Percentiles rank a stretch among this genome's conserved stretches.
phyloP scores from a whole-genome alignment of 768 basidiomycete species.

The Lenzites betulinus region DNA sequence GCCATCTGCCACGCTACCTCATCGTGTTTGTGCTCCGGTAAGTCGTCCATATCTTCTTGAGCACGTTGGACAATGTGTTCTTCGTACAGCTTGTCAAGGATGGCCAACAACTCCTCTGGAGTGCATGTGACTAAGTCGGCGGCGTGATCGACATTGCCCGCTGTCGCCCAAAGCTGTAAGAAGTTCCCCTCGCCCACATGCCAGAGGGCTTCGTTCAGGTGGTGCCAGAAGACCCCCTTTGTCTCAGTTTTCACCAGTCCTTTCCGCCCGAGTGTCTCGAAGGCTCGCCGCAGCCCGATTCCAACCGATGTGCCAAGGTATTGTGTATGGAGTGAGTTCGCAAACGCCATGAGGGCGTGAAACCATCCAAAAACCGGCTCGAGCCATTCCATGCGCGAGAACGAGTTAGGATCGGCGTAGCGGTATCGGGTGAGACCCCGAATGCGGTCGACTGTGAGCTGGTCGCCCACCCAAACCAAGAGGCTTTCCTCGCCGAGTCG shows the following conservation, averaged over 20 bases:
- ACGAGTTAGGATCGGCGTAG: conserved; percentile 41
- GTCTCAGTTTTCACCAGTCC: conserved; percentile 19
- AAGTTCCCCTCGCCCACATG: conserved; percentile 43
- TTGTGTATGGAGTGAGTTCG: conserved; percentile 43
- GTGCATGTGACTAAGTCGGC: conserved; percentile 28
- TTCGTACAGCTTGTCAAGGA: conserved; percentile 24
- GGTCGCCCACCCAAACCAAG: conserved; percentile 39
- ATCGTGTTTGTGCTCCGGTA: conserved; percentile 28
- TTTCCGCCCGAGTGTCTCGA: conserved; percentile 26
- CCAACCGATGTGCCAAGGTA: conserved; percentile 36
- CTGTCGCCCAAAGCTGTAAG: conserved; percentile 34
- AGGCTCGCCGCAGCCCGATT: conserved; percentile 25
- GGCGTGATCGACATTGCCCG: conserved; percentile 29
- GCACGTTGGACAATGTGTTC: neutral
- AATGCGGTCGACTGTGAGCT: conserved; percentile 41
- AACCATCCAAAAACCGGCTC: conserved; percentile 42
- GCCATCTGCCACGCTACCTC: conserved; percentile 31
- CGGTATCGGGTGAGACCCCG: conserved; percentile 40
- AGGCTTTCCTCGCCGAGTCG: conserved; percentile 24
- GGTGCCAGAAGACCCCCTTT: conserved; percentile 28
- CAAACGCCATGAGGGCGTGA: conserved; percentile 43
- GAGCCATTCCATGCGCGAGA: conserved; percentile 41
- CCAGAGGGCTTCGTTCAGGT: conserved; percentile 38
- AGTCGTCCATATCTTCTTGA: neutral
- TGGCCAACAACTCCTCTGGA: conserved; percentile 37